Percentiles rank a stretch among this genome's conserved stretches.
These are phyloP conservation scores for Brassica juncea DNA, from an alignment of 345 rosid species.

Conservation along the genomic window DNA sequence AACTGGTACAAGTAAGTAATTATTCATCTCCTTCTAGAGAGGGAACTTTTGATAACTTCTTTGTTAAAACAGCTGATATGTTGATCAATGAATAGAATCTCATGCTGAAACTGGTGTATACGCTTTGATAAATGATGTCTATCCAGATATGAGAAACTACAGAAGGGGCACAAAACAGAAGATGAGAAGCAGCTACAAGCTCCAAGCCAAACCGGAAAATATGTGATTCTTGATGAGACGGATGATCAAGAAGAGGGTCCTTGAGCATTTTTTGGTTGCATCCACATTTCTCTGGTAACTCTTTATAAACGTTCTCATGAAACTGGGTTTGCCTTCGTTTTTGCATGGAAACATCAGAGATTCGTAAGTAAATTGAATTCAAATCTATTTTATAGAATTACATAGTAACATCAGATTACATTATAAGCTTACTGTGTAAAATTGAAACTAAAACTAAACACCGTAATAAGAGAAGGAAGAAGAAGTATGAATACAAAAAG, in stretches of 20 bases:
- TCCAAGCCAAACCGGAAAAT: conserved; percentile 55
- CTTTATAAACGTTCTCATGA: neutral
- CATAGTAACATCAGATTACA: conserved; percentile 9
- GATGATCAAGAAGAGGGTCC: conserved; percentile 61
- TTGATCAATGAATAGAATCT: neutral
- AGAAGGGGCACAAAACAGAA: conserved; percentile 47
- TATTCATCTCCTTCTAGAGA: neutral
- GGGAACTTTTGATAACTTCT: neutral
- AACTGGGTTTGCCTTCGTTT: neutral
- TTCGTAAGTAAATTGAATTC: neutral
- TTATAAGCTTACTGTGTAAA: neutral
- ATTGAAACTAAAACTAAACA: neutral
- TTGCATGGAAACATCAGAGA: neutral
- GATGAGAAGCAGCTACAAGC: conserved; percentile 32
- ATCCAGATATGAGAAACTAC: conserved; percentile 79
- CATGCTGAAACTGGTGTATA: too few relatives aligned
- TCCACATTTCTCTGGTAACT: conserved; percentile 3
- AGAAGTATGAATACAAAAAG: neutral
- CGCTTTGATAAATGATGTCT: too few relatives aligned
- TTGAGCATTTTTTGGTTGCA: conserved; percentile 15
- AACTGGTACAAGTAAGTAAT: conserved; percentile 98
- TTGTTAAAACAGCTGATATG: neutral
- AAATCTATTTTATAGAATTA: neutral
- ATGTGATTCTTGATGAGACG: conserved; percentile 87
- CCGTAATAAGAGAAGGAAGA: neutral